Evolutionary conservation across 2,329 filamentous ascomycete genomes (phyloP), one percentile per base, ranked within the genome.

Genomic region (Penicillium fuscoglaucum): DNA sequence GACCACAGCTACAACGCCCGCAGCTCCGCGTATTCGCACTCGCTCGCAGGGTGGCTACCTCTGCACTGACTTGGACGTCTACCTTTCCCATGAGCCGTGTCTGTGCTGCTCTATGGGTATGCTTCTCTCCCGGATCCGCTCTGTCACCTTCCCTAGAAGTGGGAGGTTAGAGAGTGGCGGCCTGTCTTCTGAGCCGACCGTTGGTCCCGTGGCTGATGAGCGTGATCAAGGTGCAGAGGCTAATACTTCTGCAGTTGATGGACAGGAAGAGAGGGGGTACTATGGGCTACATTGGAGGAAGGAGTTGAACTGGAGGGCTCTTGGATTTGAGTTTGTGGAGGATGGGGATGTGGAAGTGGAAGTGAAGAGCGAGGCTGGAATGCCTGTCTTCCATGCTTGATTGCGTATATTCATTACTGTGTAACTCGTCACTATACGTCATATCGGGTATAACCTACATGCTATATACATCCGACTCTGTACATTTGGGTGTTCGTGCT

Each of bases 91-190:
- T 71, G 95, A 99, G 77, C 95, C 95, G 6, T 99, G 95, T 72
- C 85, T 96, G 60, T 96, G 96, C 85, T 99, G 95, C 77, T 91
- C 90, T 37, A 98, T 98, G 95, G 95, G 91, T 1, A 89, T 98
- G 66, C 82, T 98, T 24, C 93, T 98, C 72, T 97, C 93, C 9
- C 86, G 95, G 51, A 96, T 99, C 82, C 88, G 90, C 45, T 87
- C 89, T 53, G 90, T 93, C 52, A 83, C 96, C 40, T 96, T 96
- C 76, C 68, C 71, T 0, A 66, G 71, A 4, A 44, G 56, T 0
- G 86, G 85, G 62, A 85, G 90, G 55, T 95, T 96, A 89, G 79
- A 85, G 62, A 96, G 90, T 13, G 93, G 93, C 50, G 93, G 91
- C 44, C 81, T 97, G 78, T 89, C 88, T 68, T 88, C 91, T 24